A percentile compares a stretch with the other conserved stretches of the same genome.
Evolutionary conservation across 495 filamentous ascomycete genomes (phyloP).

Genomic region (Aspergillus conjunctus): DNA sequence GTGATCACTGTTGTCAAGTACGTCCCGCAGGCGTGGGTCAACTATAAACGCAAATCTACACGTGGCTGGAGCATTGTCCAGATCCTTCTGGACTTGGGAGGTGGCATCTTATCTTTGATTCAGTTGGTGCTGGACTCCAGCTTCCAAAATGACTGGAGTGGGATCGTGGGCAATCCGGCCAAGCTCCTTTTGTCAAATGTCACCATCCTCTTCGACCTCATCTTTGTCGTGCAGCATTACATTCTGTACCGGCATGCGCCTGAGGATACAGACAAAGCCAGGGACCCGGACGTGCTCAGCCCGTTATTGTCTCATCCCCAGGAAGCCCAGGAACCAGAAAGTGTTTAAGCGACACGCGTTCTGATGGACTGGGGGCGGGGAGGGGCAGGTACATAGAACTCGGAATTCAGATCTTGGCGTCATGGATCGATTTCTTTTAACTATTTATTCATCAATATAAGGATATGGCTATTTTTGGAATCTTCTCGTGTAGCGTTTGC

Average conservation of each 20-base stretch:
- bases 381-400: slow-evolving; percentile 1
- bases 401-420: not conserved
- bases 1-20: slow-evolving; percentile 88
- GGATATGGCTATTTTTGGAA: not conserved
- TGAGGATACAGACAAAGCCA: slow-evolving; percentile 13
- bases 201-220: slow-evolving; percentile 78
- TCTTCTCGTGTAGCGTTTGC: not conserved
- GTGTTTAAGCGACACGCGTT: slow-evolving; percentile 1
- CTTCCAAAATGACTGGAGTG: slow-evolving; percentile 83
- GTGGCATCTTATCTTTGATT: slow-evolving; percentile 77
- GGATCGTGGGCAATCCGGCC: slow-evolving; percentile 86
- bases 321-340: slow-evolving; percentile 14
- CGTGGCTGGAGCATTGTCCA: slow-evolving; percentile 83
- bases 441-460: not conserved
- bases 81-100: slow-evolving; percentile 81
- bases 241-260: slow-evolving; percentile 60
- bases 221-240: slow-evolving; percentile 90
- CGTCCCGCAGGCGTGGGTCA: slow-evolving; percentile 79
- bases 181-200: slow-evolving; percentile 86
- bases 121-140: slow-evolving; percentile 86
- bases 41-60: slow-evolving; percentile 81
- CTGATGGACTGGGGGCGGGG: not conserved
- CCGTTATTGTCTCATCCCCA: slow-evolving; percentile 34
- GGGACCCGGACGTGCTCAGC: slow-evolving; percentile 24
- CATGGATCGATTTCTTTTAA: not conserved